Evolutionary conservation across 257 asterid genomes (phyloP), one percentile per base, ranked within the genome.

Genomic region (Solanum stenotomum): DNA sequence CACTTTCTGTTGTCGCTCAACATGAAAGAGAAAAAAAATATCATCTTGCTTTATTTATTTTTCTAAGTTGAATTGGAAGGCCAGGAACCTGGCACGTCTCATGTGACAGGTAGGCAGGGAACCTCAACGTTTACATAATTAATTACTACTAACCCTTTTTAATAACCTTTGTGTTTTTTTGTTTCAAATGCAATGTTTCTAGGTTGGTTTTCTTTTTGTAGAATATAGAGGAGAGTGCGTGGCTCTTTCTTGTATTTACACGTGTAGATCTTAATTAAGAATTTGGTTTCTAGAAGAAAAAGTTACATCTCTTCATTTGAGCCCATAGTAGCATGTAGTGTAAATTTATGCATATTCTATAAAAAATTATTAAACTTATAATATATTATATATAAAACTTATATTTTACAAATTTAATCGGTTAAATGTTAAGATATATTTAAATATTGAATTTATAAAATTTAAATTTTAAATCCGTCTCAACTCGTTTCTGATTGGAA

Each of bases 11-110:
- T 44, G 67, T 79, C 85, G 35, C n/a, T 25, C 10, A 35, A 79
- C 40, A 44, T 44, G 85, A 79, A 16, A 79, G 85, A 79, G 85
- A 79, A 79, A 44, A 15, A 15, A 79, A 79, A 44, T 14, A 27
- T 79, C 67, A 27, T 44, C 9, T 3, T 40, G 3, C 15, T 79
- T 79, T 79, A 14, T 44, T 2, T 22, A 70, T 27, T 15, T 44
- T 27, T 44, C 29, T 3, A 27, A 35, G 31, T 79, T 79, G 27
- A 27, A 3, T 15, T 79, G 16, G 38, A 79, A 44, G 67, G 85
- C 38, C 85, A 44, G 2, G 10, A 10, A 79, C 38, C 18, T 27
- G 38, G 16, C 85, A 79, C 67, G 67, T 27, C 40, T 2, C 25
- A 2, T 33, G 22, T 79, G 38, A 44, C 67, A 44, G 85, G 67